Evolutionary conservation across 345 rosid species (phyloP), one percentile per base, ranked within the genome.

Genomic region (Alliaria petiolata): DNA sequence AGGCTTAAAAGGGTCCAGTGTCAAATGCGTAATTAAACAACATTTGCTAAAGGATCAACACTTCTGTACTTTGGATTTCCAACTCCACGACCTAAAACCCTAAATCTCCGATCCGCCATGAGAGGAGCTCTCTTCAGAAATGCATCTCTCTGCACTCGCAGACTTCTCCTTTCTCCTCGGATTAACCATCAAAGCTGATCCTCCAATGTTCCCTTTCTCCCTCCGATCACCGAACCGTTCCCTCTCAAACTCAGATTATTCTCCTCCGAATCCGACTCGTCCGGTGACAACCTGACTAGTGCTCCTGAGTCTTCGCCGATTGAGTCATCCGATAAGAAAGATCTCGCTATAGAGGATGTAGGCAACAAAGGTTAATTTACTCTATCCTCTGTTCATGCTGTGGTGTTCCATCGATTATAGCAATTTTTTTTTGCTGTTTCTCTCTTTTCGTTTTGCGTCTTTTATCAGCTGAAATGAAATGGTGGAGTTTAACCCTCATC

Each of bases 241-340:
- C 64, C 35, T 38, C 76, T 16, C 58, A 65, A 28, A 65, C 28
- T 57, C 71, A 79, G 80, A 47, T 66, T 79, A 19, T 82, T 76
- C 79, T 74, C 86, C 13, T 79, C 85, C 38, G 79, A 78, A 52
- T 81, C 84, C 1, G 70, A 72, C 22, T 65, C 83, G 3, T 69
- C 80, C 25, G 59, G 65, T 4, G 75, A 69, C 8, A n/a, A 33
- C 22, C 56, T 58, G 26, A 35, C 68, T 61, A 39, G 61, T n/a
- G 45, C 61, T 8, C 59, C 71, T 3, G 70, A 54, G 52, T 15
- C 72, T 12, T 33, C 74, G 0, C 47, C 40, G 38, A 4, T 3
- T 5, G 72, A 51, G 1, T 49, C 52, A 26, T 7, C 74, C n/a
- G 53, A 67, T 2, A 60, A 75, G 28, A 50, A 15, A 3, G 55